Conservation (phyloP, 441 rosid species). For the Breynia disticha region DNA sequence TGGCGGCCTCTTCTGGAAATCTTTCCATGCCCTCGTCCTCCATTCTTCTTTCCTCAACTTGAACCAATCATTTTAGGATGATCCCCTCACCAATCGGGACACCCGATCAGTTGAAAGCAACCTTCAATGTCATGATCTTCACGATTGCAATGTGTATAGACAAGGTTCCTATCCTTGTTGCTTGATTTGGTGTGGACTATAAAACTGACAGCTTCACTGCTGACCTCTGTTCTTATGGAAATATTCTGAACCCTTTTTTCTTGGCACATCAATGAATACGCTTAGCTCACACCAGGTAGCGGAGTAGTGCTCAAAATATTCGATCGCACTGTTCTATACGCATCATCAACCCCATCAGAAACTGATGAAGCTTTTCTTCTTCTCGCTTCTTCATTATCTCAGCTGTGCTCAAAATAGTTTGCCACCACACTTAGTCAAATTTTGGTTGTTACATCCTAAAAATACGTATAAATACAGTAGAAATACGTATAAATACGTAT, state of each 20-base stretch:
- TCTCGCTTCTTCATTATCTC: neutral
- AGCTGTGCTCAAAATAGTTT: too few relatives aligned
- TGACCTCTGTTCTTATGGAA: too few relatives aligned
- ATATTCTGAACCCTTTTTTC: neutral
- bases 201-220: too few relatives aligned
- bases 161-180: neutral
- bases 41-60: neutral
- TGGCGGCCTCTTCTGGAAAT: too few relatives aligned
- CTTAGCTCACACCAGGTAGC: conserved; percentile 3
- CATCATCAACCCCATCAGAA: conserved; percentile 8
- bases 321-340: neutral
- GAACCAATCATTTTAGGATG: neutral
- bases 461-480: too few relatives aligned
- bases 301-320: conserved; percentile 1
- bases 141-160: neutral
- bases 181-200: neutral
- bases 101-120: conserved; percentile 6
- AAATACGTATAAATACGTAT: too few relatives aligned
- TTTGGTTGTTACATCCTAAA: too few relatives aligned
- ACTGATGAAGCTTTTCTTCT: conserved; percentile 1
- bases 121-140: neutral
- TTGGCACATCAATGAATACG: neutral
- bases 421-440: too few relatives aligned
- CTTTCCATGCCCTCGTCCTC: neutral
- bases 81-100: neutral